These are phyloP conservation scores for Aureobasidium sp. DNA, from an alignment of 2,329 filamentous ascomycete species.

Conservation along the genomic window DNA sequence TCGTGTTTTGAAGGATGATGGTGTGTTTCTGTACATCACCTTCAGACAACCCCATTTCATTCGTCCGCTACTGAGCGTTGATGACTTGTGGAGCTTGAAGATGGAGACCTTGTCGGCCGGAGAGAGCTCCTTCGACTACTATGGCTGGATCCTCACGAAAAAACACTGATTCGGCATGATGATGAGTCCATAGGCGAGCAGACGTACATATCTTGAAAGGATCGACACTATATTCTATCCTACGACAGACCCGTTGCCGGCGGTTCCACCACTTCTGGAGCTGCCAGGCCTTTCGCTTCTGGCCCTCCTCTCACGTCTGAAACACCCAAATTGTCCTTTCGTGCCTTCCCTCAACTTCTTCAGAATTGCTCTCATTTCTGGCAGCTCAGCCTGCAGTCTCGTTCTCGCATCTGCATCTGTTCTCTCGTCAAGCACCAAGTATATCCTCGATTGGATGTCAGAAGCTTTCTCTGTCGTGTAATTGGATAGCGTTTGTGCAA, in stretches of 20 bases:
- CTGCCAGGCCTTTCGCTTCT: conserved; percentile 16
- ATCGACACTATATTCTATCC: too few species aligned
- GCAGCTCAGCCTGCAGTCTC: conserved; percentile 75
- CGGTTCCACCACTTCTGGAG: conserved; percentile 5
- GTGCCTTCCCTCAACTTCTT: conserved; percentile 78
- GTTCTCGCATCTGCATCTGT: conserved; percentile 82
- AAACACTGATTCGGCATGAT: not conserved
- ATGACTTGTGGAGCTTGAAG: conserved; percentile 40
- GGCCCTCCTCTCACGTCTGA: conserved; percentile 21
- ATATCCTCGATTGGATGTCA: conserved; percentile 81
- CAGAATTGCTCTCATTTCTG: conserved; percentile 78
- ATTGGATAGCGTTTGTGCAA: conserved; percentile 83
- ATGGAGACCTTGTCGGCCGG: conserved; percentile 36
- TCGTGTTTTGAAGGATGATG: conserved; percentile 26
- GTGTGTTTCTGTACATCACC: conserved; percentile 34
- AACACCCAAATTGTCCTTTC: conserved; percentile 64
- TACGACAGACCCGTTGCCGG: not conserved
- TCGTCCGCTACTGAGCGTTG: conserved; percentile 39
- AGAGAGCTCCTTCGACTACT: conserved; percentile 44
- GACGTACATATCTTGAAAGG: too few species aligned
- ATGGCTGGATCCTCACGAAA: conserved; percentile 39
- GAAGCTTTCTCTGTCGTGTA: conserved; percentile 80
- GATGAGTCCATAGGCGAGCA: too few species aligned
- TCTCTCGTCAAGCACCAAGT: conserved; percentile 79
- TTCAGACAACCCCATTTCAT: conserved; percentile 52